Conservation (phyloP, 164 flowering plant species). For the Malania oleifera region DNA sequence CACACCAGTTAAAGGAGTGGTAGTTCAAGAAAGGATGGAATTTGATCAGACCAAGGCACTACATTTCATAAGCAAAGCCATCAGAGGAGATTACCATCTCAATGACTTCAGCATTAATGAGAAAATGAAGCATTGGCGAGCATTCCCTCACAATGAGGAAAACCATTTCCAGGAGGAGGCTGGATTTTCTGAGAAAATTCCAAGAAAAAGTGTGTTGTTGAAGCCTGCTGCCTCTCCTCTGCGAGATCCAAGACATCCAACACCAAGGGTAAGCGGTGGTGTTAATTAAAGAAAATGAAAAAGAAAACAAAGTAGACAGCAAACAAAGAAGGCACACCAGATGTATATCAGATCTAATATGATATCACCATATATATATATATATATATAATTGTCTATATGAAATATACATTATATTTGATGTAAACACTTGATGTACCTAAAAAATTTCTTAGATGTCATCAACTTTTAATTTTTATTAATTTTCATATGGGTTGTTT, state of each 20-base stretch:
- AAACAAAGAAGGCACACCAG: too few relatives aligned
- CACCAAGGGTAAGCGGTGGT: slow-evolving; percentile 48
- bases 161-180: slow-evolving; percentile 28
- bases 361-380: too few relatives aligned
- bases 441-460: too few relatives aligned
- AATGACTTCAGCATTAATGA: slow-evolving; percentile 37
- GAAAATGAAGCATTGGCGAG: slow-evolving; percentile 16
- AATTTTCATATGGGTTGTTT: too few relatives aligned
- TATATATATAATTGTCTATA: too few relatives aligned
- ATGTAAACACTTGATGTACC: too few relatives aligned
- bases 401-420: too few relatives aligned
- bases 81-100: slow-evolving; percentile 60
- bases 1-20: slow-evolving; percentile 5
- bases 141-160: slow-evolving; percentile 33
- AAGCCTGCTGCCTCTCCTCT: slow-evolving; percentile 42
- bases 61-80: slow-evolving; percentile 87
- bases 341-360: too few relatives aligned
- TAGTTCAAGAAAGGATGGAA: slow-evolving; percentile 26
- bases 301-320: too few relatives aligned
- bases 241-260: slow-evolving; percentile 41
- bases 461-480: too few relatives aligned
- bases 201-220: slow-evolving; percentile 39
- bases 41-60: slow-evolving; percentile 71
- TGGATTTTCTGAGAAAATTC: slow-evolving; percentile 25
- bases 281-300: too few relatives aligned